These are phyloP conservation scores for Arthrobotrys conoides DNA, from an alignment of 2,329 filamentous ascomycete species.

Conservation along the genomic window DNA sequence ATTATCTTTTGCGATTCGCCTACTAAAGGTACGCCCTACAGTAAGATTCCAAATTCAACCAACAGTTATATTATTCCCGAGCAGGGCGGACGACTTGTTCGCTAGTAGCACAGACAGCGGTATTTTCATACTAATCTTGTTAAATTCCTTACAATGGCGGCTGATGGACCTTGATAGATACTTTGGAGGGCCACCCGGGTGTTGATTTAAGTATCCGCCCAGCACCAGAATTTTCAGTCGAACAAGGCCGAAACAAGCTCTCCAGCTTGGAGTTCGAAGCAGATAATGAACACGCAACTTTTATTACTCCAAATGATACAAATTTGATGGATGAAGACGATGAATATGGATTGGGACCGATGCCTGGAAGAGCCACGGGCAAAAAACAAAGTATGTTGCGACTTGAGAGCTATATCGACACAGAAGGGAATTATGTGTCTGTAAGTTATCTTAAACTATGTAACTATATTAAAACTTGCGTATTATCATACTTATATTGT, in stretches of 20 bases:
- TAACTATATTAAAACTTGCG: background rate
- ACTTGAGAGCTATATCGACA: slow-evolving; percentile 76
- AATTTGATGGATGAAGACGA: slow-evolving; percentile 65
- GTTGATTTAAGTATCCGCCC: slow-evolving; percentile 50
- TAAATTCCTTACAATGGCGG: background rate
- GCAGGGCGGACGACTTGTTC: slow-evolving; percentile 71
- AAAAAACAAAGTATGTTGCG: slow-evolving; percentile 75
- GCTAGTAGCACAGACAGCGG: slow-evolving; percentile 64
- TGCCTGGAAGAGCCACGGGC: slow-evolving; percentile 1
- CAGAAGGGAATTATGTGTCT: slow-evolving; percentile 74
- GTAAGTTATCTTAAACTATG: slow-evolving; percentile 71
- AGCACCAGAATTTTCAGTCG: slow-evolving; percentile 56
- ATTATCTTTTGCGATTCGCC: background rate
- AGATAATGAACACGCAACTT: background rate
- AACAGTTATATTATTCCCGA: slow-evolving; percentile 74
- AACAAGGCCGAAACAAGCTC: slow-evolving; percentile 53
- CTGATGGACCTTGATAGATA: slow-evolving; percentile 16
- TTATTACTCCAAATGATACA: slow-evolving; percentile 62
- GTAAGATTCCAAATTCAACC: slow-evolving; percentile 76
- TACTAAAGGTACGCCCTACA: slow-evolving; percentile 65
- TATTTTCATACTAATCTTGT: background rate
- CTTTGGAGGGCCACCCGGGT: background rate
- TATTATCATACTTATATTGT: background rate
- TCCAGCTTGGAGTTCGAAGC: slow-evolving; percentile 15
- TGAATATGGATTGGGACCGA: slow-evolving; percentile 8